phyloP scores from a whole-genome alignment of 2,329 filamentous ascomycete genomes.

The Trichoderma koningiopsis region DNA sequence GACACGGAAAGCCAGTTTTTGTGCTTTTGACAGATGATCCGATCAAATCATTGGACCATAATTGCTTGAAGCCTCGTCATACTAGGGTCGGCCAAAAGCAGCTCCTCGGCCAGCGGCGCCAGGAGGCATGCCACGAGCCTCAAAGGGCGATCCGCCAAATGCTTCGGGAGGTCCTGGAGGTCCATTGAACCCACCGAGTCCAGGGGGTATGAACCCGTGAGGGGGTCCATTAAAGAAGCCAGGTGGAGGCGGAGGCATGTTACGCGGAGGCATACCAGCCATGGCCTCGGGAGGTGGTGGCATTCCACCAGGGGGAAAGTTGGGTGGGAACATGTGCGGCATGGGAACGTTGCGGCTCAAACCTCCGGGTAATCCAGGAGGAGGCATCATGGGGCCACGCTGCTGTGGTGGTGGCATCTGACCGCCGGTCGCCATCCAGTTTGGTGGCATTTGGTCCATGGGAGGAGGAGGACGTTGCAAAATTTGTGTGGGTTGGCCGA shows the following conservation, averaged over 20 bases:
- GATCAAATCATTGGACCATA: neutral
- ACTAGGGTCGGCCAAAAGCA: constrained; percentile 39
- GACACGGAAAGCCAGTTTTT: constrained; percentile 4
- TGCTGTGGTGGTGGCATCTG: constrained; percentile 48
- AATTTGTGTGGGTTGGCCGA: constrained; percentile 63
- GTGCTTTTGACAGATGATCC: neutral
- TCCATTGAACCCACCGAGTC: constrained; percentile 59
- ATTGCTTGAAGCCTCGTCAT: too few species aligned
- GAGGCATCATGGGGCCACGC: constrained; percentile 59
- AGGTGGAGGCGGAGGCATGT: constrained; percentile 58
- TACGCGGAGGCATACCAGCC: constrained; percentile 54
- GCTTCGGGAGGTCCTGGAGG: constrained; percentile 51
- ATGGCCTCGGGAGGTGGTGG: constrained; percentile 54
- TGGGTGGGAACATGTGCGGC: constrained; percentile 63
- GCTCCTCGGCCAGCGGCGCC: constrained; percentile 45
- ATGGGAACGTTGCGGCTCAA: constrained; percentile 49
- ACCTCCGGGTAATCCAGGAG: constrained; percentile 55
- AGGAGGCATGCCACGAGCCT: constrained; percentile 58
- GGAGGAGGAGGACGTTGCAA: constrained; percentile 63
- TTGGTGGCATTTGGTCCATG: constrained; percentile 61
- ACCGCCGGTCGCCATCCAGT: constrained; percentile 52
- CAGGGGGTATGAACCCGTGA: constrained; percentile 57
- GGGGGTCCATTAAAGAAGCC: constrained; percentile 57
- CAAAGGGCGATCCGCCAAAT: constrained; percentile 53
- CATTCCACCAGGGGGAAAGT: constrained; percentile 54